phyloP scores from a whole-genome alignment of 2,329 filamentous ascomycete genomes.

The Colletotrichum godetiae region DNA sequence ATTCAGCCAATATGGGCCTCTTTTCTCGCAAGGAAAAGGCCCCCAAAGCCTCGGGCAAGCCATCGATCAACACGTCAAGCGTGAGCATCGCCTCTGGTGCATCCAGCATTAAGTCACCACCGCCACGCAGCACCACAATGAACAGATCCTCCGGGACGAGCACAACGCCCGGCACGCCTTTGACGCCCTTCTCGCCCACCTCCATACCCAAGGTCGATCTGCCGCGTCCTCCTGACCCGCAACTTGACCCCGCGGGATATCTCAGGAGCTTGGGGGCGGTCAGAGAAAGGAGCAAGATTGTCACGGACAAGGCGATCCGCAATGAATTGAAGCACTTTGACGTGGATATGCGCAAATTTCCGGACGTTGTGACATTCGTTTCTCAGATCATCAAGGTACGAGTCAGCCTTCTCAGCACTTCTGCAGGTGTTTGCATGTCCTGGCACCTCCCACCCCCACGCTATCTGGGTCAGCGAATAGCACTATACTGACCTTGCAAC shows the following conservation, averaged over 20 bases:
- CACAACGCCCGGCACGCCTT: constrained; percentile 57
- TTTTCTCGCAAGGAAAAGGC: constrained; percentile 67
- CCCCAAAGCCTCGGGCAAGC: constrained; percentile 50
- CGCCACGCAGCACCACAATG: constrained; percentile 47
- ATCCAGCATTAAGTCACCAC: constrained; percentile 59
- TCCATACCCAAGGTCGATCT: constrained; percentile 81
- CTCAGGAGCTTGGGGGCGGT: constrained; percentile 91
- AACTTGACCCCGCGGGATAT: constrained; percentile 89
- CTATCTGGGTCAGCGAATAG: background rate
- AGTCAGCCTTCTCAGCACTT: constrained; percentile 1
- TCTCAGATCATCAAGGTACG: constrained; percentile 94
- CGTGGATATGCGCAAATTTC: constrained; percentile 87
- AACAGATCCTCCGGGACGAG: constrained; percentile 65
- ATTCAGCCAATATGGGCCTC: constrained; percentile 59
- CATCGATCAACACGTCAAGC: constrained; percentile 56
- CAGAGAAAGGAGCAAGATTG: constrained; percentile 78
- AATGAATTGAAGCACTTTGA: constrained; percentile 88
- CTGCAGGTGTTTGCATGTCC: background rate
- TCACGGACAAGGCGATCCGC: constrained; percentile 80
- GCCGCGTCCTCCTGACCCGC: constrained; percentile 86
- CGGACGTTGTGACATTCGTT: constrained; percentile 86
- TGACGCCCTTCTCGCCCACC: constrained; percentile 62
- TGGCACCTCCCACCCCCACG: background rate
- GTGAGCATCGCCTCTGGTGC: constrained; percentile 63
- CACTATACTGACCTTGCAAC: constrained; percentile 17